Conservation (phyloP, 169 alveolate genomes). For the Perkinsus olseni region DNA sequence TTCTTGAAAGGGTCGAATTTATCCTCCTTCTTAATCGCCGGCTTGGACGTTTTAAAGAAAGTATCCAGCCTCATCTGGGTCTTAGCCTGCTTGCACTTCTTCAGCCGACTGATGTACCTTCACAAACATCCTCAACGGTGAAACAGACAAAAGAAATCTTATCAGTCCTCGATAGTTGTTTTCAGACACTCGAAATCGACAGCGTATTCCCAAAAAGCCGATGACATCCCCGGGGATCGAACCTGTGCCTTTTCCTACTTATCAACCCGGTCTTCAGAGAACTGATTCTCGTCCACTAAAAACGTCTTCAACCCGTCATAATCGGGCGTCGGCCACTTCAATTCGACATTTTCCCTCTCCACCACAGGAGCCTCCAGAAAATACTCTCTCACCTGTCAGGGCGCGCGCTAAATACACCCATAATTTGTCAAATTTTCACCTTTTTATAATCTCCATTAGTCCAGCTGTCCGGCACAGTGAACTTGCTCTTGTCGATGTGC, state of each 20-base stretch:
- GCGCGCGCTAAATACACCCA: conserved; percentile 41
- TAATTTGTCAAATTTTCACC: conserved; percentile 11
- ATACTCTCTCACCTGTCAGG: conserved; percentile 53
- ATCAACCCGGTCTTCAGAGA: conserved; percentile 53
- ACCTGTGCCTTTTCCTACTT: conserved; percentile 17
- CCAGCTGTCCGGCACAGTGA: conserved; percentile 37
- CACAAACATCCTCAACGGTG: not conserved
- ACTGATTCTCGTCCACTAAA: conserved; percentile 57
- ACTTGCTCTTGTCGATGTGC: conserved; percentile 49
- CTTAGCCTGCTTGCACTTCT: not conserved
- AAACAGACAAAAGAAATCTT: not conserved
- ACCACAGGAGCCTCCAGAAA: conserved; percentile 54
- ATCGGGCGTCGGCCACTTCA: conserved; percentile 52
- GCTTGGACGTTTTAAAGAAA: not conserved
- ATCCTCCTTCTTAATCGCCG: not conserved
- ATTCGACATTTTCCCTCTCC: conserved; percentile 30
- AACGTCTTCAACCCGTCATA: conserved; percentile 59
- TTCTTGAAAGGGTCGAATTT: not conserved
- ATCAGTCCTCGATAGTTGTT: not conserved
- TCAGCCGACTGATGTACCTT: not conserved
- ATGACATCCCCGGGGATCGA: not conserved
- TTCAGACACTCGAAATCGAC: not conserved
- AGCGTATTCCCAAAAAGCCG: too few relatives aligned
- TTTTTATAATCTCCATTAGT: not conserved
- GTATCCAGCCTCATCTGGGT: not conserved